Evolutionary conservation across 2,329 filamentous ascomycete genomes (phyloP), one percentile per base, ranked within the genome.

Genomic region (Mariannaea elegans): DNA sequence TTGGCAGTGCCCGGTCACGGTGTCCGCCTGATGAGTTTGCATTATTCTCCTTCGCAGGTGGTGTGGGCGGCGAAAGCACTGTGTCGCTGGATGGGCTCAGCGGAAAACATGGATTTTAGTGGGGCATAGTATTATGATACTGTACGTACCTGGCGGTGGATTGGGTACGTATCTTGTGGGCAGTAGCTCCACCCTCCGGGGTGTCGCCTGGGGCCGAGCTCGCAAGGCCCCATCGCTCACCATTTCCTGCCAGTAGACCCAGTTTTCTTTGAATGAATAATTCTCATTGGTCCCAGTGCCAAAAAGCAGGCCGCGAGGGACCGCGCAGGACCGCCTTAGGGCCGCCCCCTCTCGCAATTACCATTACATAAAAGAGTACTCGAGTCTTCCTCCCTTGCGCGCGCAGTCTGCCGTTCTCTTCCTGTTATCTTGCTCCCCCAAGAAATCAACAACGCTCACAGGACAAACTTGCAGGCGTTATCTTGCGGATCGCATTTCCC

Each of bases 291-390:
- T 45, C 12, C 27, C 47, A n/a, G 49, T 42, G 49, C 55, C 34
- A 66, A 59, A 62, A 66, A 67, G 55, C 67, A 67, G 46, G 29
- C 54, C 31, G 23, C 14, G 56, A 36, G 54, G 50, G 19, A 45
- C 21, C 50, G 54, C 52, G 52, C 54, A 47, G 59, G 61, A 62
- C 54, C 46, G 58, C 56, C 60, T 54, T 65, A 67, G 65, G 51
- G 64, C 64, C 56, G 67, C 67, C 65, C 67, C 67, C 69, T 70
- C 67, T 70, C 57, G 57, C 70, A 73, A 72, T 74, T 75, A 68
- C 72, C 72, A 75, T 76, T 76, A 76, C 75, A 76, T 77, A 76
- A 77, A 77, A 76, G 66, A 73, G 71, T 69, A 68, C 63, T 61
- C 62, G 70, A 65, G 71, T 65, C 72, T 72, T 66, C 68, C 66